phyloP scores from a whole-genome alignment of 768 basidiomycete genomes.

The Exsudoporus frostii region DNA sequence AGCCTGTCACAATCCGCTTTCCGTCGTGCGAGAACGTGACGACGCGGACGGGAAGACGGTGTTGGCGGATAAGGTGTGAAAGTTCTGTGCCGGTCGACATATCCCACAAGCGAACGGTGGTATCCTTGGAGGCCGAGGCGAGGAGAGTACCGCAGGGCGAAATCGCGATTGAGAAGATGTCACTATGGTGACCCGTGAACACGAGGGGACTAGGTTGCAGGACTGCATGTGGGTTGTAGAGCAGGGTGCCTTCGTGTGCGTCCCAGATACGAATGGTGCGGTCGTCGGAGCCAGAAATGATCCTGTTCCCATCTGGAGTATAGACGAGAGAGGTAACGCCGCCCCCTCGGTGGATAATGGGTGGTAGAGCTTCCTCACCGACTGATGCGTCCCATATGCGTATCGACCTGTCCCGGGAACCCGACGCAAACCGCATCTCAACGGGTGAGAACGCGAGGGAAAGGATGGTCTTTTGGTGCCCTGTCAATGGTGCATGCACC shows the following conservation, averaged over 20 bases:
- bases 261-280: constrained; percentile 31
- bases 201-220: constrained; percentile 10
- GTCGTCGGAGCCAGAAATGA: constrained; percentile 33
- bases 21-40: constrained; percentile 30
- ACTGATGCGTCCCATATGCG: constrained; percentile 26
- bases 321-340: constrained; percentile 26
- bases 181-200: constrained; percentile 22
- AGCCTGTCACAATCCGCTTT: constrained; percentile 27
- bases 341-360: constrained; percentile 18
- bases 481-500: constrained; percentile 16
- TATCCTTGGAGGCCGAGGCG: constrained; percentile 32
- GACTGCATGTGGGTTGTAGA: constrained; percentile 10
- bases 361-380: constrained; percentile 15
- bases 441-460: constrained; percentile 30
- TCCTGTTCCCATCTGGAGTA: constrained; percentile 26
- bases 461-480: constrained; percentile 26
- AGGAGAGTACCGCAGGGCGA: constrained; percentile 30
- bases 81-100: constrained; percentile 18
- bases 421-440: constrained; percentile 27
- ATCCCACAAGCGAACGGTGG: constrained; percentile 32
- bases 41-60: constrained; percentile 23
- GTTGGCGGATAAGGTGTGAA: constrained; percentile 26
- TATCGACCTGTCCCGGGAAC: constrained; percentile 29
- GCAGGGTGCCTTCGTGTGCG: constrained; percentile 15
- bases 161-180: constrained; percentile 26